A percentile compares a stretch with the other conserved stretches of the same genome.
phyloP scores from a whole-genome alignment of 108 stramenopile species.

The Pseudonitzschia delicatissima region DNA sequence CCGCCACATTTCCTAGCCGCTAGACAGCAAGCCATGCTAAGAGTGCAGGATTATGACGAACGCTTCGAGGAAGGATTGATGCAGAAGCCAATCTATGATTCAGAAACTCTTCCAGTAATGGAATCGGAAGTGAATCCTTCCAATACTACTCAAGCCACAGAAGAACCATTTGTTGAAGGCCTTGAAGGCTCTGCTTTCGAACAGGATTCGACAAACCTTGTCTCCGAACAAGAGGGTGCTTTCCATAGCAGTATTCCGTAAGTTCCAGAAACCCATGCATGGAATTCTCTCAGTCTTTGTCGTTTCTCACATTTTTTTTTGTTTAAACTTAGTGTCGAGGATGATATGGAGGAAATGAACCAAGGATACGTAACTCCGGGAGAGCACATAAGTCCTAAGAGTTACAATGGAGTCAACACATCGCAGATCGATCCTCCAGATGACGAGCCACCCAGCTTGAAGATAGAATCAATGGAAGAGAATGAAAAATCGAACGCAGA shows the following conservation, averaged over 20 bases:
- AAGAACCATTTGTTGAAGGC: neutral
- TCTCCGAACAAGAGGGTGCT: slow-evolving; percentile 36
- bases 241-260: slow-evolving; percentile 29
- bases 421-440: slow-evolving; percentile 44
- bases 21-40: slow-evolving; percentile 59
- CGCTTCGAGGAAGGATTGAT: slow-evolving; percentile 7
- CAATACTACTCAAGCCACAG: neutral
- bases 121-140: neutral
- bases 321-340: too few species aligned
- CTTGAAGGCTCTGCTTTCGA: neutral
- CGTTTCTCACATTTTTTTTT: too few species aligned
- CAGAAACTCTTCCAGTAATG: neutral
- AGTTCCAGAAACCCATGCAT: too few species aligned
- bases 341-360: slow-evolving; percentile 16
- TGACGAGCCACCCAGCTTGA: slow-evolving; percentile 53
- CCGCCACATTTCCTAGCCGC: slow-evolving; percentile 78
- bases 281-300: too few species aligned
- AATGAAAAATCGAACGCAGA: neutral
- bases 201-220: neutral
- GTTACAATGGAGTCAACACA: neutral
- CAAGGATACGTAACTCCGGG: neutral
- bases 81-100: neutral
- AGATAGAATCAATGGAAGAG: slow-evolving; percentile 26
- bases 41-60: slow-evolving; percentile 52
- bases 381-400: neutral